Base-by-base conservation (phyloP, 768 basidiomycete species). In the Hortiboletus campestris region DNA sequence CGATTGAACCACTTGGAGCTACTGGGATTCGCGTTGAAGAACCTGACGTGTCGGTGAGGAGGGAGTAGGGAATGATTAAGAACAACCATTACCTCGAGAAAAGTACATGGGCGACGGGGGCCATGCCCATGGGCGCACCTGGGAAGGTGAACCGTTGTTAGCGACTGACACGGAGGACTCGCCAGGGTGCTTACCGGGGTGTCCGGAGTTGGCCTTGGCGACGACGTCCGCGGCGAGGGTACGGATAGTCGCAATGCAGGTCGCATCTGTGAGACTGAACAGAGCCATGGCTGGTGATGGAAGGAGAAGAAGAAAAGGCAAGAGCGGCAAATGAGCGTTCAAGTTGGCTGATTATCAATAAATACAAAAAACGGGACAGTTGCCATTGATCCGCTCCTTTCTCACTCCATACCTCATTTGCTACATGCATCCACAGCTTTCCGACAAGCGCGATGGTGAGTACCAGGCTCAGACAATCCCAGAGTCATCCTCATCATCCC, bases 91-190 rank as follows among this genome's bases (percentile, higher is more conserved):
- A 86, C 93, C 84, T 78, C 59, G 89, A 83, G 74, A 89, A 92
- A 14, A 94, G 81, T 52, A 93, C 76, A 61, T 92, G 90, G 53
- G 91, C 82, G 43, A 77, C 87, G 31, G 91, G 90, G 3, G 91
- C 91, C 89, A 94, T 84, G 62, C 92, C 94, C 92, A 96, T 88
- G 28, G 94, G 94, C 40, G 94, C 94, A 73, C 91, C 91, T 89
- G 63, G 42, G 6, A 32, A 13, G n/a, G 22, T 1, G 25, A 8
- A 40, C 39, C 12, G 45, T 35, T 46, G 57, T 61, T 46, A 51
- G 42, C 46, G 42, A 65, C 59, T 19, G 29, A 31, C 10, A 17
- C 4, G 19, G 22, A 1, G 17, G 31, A 31, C 25, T 49, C 16
- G 32, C 5, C 5, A 5, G 4, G 14, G 11, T 5, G 12, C 47